phyloP scores from a whole-genome alignment of 1,139 yeast genomes.

The Scheffersomyces titani region DNA sequence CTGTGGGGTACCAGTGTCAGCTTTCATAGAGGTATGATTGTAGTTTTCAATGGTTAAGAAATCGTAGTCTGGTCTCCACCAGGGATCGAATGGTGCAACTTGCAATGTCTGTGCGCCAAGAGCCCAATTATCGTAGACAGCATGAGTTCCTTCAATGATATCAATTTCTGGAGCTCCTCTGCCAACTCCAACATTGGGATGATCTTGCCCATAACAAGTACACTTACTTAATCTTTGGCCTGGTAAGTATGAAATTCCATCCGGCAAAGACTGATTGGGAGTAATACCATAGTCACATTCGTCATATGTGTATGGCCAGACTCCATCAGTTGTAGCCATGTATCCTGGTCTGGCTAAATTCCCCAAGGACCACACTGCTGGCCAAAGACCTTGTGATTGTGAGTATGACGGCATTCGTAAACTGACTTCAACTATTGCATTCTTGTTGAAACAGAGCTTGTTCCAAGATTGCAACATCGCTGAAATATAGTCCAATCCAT shows the following conservation, averaged over 20 bases:
- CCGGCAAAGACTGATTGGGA: constrained; percentile 31
- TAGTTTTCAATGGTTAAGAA: constrained; percentile 20
- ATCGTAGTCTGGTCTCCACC: constrained; percentile 36
- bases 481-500: constrained; percentile 26
- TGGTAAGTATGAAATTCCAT: constrained; percentile 31
- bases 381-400: constrained; percentile 31
- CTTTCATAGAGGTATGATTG: constrained; percentile 25
- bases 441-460: constrained; percentile 28
- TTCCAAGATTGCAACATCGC: constrained; percentile 37
- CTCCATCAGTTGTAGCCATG: constrained; percentile 32
- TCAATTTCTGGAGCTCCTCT: constrained; percentile 39
- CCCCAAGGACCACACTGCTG: constrained; percentile 35
- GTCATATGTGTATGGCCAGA: constrained; percentile 36
- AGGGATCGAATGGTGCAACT: constrained; percentile 36
- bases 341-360: constrained; percentile 33
- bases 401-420: constrained; percentile 26
- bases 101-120: constrained; percentile 32
- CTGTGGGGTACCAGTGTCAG: constrained; percentile 30
- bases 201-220: constrained; percentile 29
- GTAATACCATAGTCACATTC: constrained; percentile 32
- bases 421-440: constrained; percentile 24
- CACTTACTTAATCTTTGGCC: constrained; percentile 30
- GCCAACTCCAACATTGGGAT: constrained; percentile 29
- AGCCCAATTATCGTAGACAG: constrained; percentile 10
- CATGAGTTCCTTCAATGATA: constrained; percentile 29